Evolutionary conservation across 805 yeast genomes (phyloP).

Genomic region (Naumovozyma castellii): DNA sequence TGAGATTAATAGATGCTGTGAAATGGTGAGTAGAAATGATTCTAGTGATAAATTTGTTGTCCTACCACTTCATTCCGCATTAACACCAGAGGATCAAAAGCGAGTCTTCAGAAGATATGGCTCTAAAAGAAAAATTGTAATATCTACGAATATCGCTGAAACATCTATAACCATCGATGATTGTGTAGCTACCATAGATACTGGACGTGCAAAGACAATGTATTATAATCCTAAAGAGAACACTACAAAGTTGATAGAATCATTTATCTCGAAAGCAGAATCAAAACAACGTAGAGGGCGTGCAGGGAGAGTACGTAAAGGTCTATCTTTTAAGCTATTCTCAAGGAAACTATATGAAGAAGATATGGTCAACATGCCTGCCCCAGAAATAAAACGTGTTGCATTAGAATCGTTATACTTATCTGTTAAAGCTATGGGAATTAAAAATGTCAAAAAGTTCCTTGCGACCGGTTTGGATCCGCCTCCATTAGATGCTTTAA

Average conservation of each 20-base stretch:
- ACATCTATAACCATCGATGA: constrained; percentile 95
- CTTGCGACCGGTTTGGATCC: constrained; percentile 73
- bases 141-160: constrained; percentile 90
- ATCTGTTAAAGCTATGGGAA: constrained; percentile 82
- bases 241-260: constrained; percentile 62
- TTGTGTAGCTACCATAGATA: constrained; percentile 82
- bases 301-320: constrained; percentile 90
- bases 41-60: constrained; percentile 28
- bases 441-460: constrained; percentile 59
- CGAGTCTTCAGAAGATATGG: constrained; percentile 56
- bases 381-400: constrained; percentile 83
- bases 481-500: constrained; percentile 40
- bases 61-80: constrained; percentile 82
- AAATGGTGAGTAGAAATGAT: constrained; percentile 14
- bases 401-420: constrained; percentile 75
- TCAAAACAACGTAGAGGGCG: constrained; percentile 89
- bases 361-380: constrained; percentile 59
- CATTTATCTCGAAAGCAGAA: constrained; percentile 87
- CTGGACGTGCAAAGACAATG: constrained; percentile 76
- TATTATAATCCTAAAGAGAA: constrained; percentile 59
- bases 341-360: constrained; percentile 49
- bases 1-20: constrained; percentile 61
- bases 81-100: constrained; percentile 74
- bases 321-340: constrained; percentile 73
- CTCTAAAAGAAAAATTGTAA: constrained; percentile 66